A percentile compares a stretch with the other conserved stretches of the same genome.
phyloP scores from a whole-genome alignment of 768 basidiomycete species.

The Gloeostereum incarnatum region DNA sequence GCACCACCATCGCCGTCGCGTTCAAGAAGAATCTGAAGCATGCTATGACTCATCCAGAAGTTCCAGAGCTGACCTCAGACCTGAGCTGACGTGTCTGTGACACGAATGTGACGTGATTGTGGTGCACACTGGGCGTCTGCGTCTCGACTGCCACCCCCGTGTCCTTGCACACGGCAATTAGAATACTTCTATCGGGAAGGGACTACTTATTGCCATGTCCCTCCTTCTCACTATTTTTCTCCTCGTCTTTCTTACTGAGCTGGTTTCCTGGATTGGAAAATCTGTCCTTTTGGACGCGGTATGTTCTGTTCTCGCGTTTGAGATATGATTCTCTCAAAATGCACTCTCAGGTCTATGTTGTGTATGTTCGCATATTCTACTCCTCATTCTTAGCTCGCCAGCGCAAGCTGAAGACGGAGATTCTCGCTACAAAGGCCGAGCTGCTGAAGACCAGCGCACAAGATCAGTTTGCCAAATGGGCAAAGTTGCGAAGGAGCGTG shows the following conservation, averaged over 20 bases:
- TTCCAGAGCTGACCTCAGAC: too few relatives aligned
- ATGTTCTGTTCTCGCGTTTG: constrained; percentile 20
- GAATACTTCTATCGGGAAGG: too few relatives aligned
- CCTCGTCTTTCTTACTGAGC: constrained; percentile 74
- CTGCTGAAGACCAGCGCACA: constrained; percentile 87
- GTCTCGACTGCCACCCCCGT: too few relatives aligned
- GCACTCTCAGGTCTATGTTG: constrained; percentile 52
- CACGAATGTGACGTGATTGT: too few relatives aligned
- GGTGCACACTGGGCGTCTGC: too few relatives aligned
- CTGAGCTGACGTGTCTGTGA: too few relatives aligned
- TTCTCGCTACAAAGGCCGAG: constrained; percentile 76
- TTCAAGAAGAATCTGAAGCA: too few relatives aligned
- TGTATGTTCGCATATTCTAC: constrained; percentile 63
- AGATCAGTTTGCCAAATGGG: constrained; percentile 99
- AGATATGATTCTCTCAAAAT: not conserved
- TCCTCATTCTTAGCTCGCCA: constrained; percentile 47
- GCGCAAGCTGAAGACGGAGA: constrained; percentile 65
- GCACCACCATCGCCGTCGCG: too few relatives aligned
- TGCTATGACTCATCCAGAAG: too few relatives aligned
- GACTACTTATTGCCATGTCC: constrained; percentile 42
- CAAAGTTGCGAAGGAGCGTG: constrained; percentile 79
- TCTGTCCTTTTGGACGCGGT: constrained; percentile 77
- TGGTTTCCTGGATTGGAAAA: constrained; percentile 85
- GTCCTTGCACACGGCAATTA: too few relatives aligned
- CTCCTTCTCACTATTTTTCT: constrained; percentile 76